phyloP scores from a whole-genome alignment of 257 asterid genomes.

The Capsicum baccatum region DNA sequence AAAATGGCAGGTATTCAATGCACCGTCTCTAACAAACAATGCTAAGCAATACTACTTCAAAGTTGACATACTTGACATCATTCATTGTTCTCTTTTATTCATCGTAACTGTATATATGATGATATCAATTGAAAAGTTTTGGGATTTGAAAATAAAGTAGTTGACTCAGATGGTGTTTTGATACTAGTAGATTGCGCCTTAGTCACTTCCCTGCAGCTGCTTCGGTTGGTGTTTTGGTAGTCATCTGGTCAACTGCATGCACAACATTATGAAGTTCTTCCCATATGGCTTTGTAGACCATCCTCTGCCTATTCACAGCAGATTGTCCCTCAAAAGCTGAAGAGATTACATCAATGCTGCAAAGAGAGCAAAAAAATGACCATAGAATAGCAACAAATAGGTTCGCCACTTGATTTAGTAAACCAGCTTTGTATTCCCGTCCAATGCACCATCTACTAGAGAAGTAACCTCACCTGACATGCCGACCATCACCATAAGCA shows the following conservation, averaged over 20 bases:
- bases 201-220: constrained; percentile 50
- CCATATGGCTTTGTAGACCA: constrained; percentile 99
- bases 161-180: not conserved
- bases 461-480: constrained; percentile 69
- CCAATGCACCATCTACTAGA: not conserved
- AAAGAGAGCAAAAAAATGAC: constrained; percentile 23
- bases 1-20: constrained; percentile 2
- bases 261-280: constrained; percentile 91
- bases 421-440: not conserved
- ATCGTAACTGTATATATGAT: not conserved
- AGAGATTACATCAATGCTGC: constrained; percentile 86
- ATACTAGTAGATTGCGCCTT: not conserved
- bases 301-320: constrained; percentile 92
- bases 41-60: not conserved
- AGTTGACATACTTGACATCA: not conserved
- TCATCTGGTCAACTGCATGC: constrained; percentile 98
- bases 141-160: not conserved
- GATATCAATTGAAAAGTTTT: constrained; percentile 18
- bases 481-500: constrained; percentile 97
- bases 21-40: not conserved
- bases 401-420: not conserved
- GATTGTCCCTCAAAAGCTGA: constrained; percentile 91
- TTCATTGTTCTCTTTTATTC: not conserved
- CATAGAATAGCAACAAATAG: not conserved
- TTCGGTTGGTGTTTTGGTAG: constrained; percentile 84